Percentiles rank a stretch among this genome's conserved stretches.
Conservation (phyloP, 2,329 filamentous ascomycete species). For the Paraconiothyrium brasiliense region DNA sequence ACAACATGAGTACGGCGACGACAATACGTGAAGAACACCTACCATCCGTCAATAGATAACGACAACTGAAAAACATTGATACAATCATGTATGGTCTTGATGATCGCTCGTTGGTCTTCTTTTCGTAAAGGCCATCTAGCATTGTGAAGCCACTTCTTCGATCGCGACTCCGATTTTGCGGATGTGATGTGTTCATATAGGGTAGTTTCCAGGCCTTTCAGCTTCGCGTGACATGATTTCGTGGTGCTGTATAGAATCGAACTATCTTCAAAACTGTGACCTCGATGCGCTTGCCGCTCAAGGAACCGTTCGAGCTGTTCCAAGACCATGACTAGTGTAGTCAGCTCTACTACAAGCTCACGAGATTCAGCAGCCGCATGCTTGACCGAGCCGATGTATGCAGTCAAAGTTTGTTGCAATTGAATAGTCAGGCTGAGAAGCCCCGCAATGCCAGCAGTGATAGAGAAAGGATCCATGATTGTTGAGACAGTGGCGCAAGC, state of each 20-base stretch:
- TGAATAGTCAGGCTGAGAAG: conserved; percentile 1
- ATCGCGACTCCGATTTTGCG: not conserved
- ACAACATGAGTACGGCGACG: no score
- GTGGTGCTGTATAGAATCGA: not conserved
- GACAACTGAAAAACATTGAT: no score
- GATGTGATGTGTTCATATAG: not conserved
- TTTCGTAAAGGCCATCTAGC: not conserved
- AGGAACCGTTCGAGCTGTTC: conserved; percentile 6
- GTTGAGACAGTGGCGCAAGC: no score
- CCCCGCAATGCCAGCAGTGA: conserved; percentile 1
- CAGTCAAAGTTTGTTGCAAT: not conserved
- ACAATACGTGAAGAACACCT: no score
- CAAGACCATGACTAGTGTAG: not conserved
- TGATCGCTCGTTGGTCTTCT: not conserved
- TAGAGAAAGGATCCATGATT: conserved; percentile 1
- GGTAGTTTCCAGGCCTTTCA: not conserved
- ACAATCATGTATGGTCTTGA: no score
- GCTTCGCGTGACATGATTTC: not conserved
- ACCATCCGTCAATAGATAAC: no score
- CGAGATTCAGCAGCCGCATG: not conserved
- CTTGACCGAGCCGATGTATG: not conserved
- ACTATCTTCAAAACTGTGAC: not conserved
- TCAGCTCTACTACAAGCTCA: not conserved
- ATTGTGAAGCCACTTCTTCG: not conserved
- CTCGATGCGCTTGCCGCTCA: not conserved